Percentiles rank a stretch among this genome's conserved stretches.
These are phyloP conservation scores for Candida insectorum DNA, from an alignment of 805 yeast species.

Conservation along the genomic window DNA sequence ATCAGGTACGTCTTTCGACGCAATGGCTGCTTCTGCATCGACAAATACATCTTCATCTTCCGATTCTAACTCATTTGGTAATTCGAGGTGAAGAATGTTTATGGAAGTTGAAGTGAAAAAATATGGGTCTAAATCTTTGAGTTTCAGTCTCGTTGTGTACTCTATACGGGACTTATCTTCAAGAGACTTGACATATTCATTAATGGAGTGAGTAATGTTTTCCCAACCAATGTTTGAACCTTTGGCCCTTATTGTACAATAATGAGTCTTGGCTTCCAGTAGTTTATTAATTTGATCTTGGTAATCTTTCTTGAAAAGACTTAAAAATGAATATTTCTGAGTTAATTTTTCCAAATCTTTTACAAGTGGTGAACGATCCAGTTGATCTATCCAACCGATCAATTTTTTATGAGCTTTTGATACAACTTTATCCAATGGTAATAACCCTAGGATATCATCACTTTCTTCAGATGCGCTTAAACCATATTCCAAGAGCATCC, in stretches of 20 bases:
- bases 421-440: conserved; percentile 18
- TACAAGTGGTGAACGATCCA: neutral
- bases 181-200: conserved; percentile 25
- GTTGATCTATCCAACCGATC: neutral
- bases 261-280: neutral
- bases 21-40: neutral
- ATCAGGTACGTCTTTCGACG: neutral
- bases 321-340: conserved; percentile 22
- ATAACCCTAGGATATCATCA: conserved; percentile 34
- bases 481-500: conserved; percentile 59
- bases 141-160: conserved; percentile 35
- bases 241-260: conserved; percentile 6
- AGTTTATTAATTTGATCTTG: conserved; percentile 3
- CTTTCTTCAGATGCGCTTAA: conserved; percentile 41
- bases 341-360: neutral
- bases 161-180: conserved; percentile 35
- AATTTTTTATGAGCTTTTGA: conserved; percentile 1
- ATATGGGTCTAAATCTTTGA: conserved; percentile 51
- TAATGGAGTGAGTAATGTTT: conserved; percentile 27
- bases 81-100: conserved; percentile 5
- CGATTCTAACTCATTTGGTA: conserved; percentile 28
- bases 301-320: conserved; percentile 20
- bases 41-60: conserved; percentile 14
- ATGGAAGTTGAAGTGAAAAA: conserved; percentile 46
- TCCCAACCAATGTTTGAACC: conserved; percentile 18